Conservation (phyloP, 139 green algal genomes). For the Spirogloea muscicola region DNA sequence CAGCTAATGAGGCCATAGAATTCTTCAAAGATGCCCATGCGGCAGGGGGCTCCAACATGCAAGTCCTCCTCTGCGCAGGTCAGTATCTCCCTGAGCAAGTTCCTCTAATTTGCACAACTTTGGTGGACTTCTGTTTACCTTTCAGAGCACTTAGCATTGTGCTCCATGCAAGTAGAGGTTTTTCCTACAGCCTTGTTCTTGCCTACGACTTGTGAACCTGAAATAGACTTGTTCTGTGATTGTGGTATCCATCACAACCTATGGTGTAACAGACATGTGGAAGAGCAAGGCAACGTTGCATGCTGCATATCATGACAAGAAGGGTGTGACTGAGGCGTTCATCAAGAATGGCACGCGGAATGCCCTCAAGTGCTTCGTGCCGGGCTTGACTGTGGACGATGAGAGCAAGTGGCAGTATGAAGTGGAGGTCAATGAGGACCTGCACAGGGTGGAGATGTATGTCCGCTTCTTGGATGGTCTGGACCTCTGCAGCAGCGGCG, state of each 20-base stretch:
- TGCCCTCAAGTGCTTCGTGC: slow-evolving; percentile 8
- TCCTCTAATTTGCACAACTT: too few species aligned
- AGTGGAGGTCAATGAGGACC: slow-evolving; percentile 27
- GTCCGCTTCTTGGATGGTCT: slow-evolving; percentile 16
- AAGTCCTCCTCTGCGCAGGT: slow-evolving; percentile 36
- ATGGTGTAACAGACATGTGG: slow-evolving; percentile 66
- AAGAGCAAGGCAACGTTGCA: slow-evolving; percentile 54
- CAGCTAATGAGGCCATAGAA: too few species aligned
- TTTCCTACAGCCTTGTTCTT: too few species aligned
- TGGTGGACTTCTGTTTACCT: too few species aligned
- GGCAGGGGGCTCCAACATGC: slow-evolving; percentile 33
- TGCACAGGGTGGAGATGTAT: slow-evolving; percentile 38
- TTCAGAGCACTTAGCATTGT: too few species aligned
- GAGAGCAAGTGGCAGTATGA: slow-evolving; percentile 34
- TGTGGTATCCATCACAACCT: too few species aligned
- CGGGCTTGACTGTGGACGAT: slow-evolving; percentile 11
- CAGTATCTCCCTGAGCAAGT: too few species aligned
- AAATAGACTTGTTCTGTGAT: too few species aligned
- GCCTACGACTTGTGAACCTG: too few species aligned
- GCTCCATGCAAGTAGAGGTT: too few species aligned
- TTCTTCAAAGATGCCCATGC: slow-evolving; percentile 46
- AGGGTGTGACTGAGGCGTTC: slow-evolving; percentile 61
- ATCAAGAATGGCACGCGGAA: slow-evolving; percentile 58
- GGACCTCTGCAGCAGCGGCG: not conserved
- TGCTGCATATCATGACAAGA: slow-evolving; percentile 55